Evolutionary conservation across 352 stramenopile genomes (phyloP).

Genomic region (Globisporangium emineosum): DNA sequence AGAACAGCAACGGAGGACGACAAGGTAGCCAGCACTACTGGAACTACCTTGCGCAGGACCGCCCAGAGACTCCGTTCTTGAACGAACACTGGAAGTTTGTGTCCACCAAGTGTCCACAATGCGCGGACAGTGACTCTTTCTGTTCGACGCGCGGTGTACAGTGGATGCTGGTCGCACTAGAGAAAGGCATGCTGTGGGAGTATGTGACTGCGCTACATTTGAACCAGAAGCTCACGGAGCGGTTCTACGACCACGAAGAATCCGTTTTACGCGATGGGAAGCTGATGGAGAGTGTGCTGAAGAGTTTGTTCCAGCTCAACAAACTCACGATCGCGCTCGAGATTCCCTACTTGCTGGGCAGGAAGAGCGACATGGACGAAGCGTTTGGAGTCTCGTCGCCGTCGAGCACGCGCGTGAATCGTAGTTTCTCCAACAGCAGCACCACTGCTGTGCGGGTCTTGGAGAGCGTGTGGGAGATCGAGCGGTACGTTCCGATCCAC

Average conservation of each 20-base stretch:
- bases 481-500: slow-evolving; percentile 70
- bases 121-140: slow-evolving; percentile 52
- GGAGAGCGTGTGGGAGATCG: slow-evolving; percentile 68
- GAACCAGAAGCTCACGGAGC: slow-evolving; percentile 35
- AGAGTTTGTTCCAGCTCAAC: slow-evolving; percentile 46
- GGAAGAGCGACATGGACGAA: slow-evolving; percentile 41
- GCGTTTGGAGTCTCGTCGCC: slow-evolving; percentile 30
- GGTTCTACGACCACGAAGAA: slow-evolving; percentile 53
- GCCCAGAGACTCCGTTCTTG: slow-evolving; percentile 39
- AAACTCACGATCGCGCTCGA: slow-evolving; percentile 49
- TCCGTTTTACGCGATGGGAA: slow-evolving; percentile 41
- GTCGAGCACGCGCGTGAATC: not conserved
- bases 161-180: slow-evolving; percentile 66
- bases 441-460: slow-evolving; percentile 41
- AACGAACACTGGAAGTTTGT: slow-evolving; percentile 70
- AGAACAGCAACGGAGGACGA: not conserved
- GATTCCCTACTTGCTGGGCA: slow-evolving; percentile 44
- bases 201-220: slow-evolving; percentile 54
- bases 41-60: slow-evolving; percentile 60
- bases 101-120: slow-evolving; percentile 42
- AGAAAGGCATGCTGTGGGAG: slow-evolving; percentile 50
- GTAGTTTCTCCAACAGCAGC: slow-evolving; percentile 13
- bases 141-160: slow-evolving; percentile 70
- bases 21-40: slow-evolving; percentile 32
- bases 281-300: slow-evolving; percentile 48